A percentile compares a stretch with the other conserved stretches of the same genome.
Conservation (phyloP, 169 alveolate genomes). For the Plasmodium relictum region DNA sequence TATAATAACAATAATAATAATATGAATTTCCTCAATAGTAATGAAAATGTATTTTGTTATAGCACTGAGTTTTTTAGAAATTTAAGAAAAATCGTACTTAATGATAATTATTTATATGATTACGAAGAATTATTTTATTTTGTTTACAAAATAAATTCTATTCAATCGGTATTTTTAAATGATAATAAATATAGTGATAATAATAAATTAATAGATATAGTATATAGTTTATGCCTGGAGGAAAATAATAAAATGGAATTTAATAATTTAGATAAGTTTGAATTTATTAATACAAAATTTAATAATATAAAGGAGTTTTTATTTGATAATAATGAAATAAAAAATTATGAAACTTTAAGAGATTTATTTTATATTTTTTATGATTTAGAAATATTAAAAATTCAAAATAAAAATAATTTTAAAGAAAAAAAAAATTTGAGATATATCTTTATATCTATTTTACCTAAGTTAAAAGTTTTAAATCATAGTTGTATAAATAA, state of each 20-base stretch:
- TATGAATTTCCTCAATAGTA: not conserved
- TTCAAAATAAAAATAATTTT: constrained; percentile 23
- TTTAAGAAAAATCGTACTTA: constrained; percentile 54
- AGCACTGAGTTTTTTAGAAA: not conserved
- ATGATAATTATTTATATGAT: constrained; percentile 60
- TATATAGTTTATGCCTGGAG: constrained; percentile 21
- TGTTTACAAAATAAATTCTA: constrained; percentile 12
- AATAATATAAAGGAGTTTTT: constrained; percentile 62
- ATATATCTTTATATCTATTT: constrained; percentile 53
- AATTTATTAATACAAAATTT: constrained; percentile 42
- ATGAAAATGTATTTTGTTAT: not conserved
- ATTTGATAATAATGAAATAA: constrained; percentile 48
- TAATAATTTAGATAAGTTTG: constrained; percentile 4
- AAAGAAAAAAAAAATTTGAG: constrained; percentile 43
- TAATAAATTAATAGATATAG: constrained; percentile 27
- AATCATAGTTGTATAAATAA: constrained; percentile 54
- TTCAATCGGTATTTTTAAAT: constrained; percentile 44
- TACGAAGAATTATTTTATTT: constrained; percentile 68
- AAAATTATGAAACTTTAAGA: constrained; percentile 61
- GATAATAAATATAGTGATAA: constrained; percentile 55
- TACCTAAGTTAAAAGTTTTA: constrained; percentile 49
- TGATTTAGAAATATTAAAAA: constrained; percentile 58
- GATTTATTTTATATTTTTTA: constrained; percentile 66
- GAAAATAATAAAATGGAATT: not conserved
- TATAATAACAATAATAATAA: too few relatives aligned